phyloP scores from a whole-genome alignment of 495 filamentous ascomycete genomes.

The Penicillium parvum region DNA sequence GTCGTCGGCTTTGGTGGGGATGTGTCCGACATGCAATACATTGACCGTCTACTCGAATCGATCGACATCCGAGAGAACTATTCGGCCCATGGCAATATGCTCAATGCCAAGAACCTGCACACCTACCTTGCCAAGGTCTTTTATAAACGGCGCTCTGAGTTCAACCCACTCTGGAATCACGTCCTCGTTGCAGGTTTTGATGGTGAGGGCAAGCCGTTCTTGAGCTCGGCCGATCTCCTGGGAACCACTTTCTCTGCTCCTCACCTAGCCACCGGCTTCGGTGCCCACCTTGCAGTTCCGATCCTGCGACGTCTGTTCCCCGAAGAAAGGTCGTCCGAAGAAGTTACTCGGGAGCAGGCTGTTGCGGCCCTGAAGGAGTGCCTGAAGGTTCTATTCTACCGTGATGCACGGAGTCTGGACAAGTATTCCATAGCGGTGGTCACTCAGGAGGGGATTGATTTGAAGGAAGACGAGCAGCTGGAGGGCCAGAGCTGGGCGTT shows the following conservation, averaged over 20 bases:
- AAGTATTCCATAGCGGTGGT: slow-evolving; percentile 87
- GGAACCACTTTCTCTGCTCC: slow-evolving; percentile 87
- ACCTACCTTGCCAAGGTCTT: slow-evolving; percentile 91
- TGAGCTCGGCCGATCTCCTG: slow-evolving; percentile 84
- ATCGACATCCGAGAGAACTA: slow-evolving; percentile 90
- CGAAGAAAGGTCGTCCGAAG: slow-evolving; percentile 69
- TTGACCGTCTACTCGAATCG: slow-evolving; percentile 81
- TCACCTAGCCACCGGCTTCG: slow-evolving; percentile 88
- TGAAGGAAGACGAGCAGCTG: slow-evolving; percentile 73
- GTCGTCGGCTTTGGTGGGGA: slow-evolving; percentile 88
- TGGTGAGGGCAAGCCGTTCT: slow-evolving; percentile 72
- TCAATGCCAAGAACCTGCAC: slow-evolving; percentile 91
- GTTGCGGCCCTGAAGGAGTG: slow-evolving; percentile 78
- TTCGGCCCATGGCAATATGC: slow-evolving; percentile 50
- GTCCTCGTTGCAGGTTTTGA: slow-evolving; percentile 88
- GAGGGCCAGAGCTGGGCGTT: slow-evolving; percentile 95
- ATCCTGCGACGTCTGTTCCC: slow-evolving; percentile 77
- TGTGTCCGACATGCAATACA: slow-evolving; percentile 97
- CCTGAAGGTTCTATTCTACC: slow-evolving; percentile 97
- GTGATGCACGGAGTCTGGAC: slow-evolving; percentile 89
- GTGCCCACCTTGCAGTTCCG: slow-evolving; percentile 86
- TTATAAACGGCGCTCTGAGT: slow-evolving; percentile 88
- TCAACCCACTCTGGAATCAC: slow-evolving; percentile 97
- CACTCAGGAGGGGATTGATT: slow-evolving; percentile 72
- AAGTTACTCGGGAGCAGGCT: slow-evolving; percentile 72